Evolutionary conservation across 2,329 filamentous ascomycete species (phyloP).

Genomic region (Scolecobasidium constrictum): DNA sequence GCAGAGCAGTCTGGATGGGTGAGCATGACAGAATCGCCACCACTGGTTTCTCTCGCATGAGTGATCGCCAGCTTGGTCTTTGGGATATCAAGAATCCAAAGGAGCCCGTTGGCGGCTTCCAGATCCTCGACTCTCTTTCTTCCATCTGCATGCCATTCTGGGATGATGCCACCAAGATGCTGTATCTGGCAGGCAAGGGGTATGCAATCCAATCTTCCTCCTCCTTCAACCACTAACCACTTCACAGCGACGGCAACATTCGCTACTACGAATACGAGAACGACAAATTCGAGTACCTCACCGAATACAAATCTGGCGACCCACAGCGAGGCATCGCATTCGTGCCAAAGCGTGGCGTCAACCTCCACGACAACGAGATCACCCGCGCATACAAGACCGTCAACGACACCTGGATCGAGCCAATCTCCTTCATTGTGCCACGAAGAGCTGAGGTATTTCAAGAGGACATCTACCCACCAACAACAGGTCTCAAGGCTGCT

Average conservation of each 20-base stretch:
- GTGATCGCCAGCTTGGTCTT: conserved; percentile 86
- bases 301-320: conserved; percentile 93
- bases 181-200: conserved; percentile 97
- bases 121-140: conserved; percentile 85
- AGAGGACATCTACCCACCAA: conserved; percentile 90
- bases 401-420: conserved; percentile 88
- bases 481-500: conserved; percentile 67
- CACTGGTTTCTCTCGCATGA: conserved; percentile 97
- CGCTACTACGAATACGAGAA: conserved; percentile 98
- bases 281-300: conserved; percentile 96
- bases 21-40: conserved; percentile 94
- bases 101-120: conserved; percentile 84
- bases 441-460: conserved; percentile 91
- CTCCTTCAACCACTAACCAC: background rate
- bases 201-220: conserved; percentile 25
- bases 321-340: conserved; percentile 93
- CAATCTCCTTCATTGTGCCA: conserved; percentile 94
- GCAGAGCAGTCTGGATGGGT: conserved; percentile 91
- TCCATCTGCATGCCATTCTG: conserved; percentile 99
- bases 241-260: conserved; percentile 85
- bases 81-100: conserved; percentile 78
- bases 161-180: conserved; percentile 91
- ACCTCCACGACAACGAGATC: conserved; percentile 91
- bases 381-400: conserved; percentile 96
- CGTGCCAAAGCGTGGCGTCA: conserved; percentile 87